A percentile compares a stretch with the other conserved stretches of the same genome.
These are phyloP conservation scores for Raphanus hybrid DNA, from an alignment of 441 rosid species.

Conservation along the genomic window DNA sequence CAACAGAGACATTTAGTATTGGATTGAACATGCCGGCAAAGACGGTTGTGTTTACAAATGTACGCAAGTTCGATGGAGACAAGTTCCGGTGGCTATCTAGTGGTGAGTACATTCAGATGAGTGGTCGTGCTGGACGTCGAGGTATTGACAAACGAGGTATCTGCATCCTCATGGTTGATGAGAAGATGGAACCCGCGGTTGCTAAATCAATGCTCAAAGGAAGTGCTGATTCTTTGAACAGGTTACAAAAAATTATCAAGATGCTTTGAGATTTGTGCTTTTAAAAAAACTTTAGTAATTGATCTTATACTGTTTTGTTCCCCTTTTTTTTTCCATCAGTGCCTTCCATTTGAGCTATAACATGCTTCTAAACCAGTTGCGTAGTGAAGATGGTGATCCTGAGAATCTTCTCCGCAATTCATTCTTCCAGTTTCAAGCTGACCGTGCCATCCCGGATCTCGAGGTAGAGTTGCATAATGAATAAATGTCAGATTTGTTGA, in stretches of 20 bases:
- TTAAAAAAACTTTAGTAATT: background rate
- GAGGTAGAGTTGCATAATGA: conserved; percentile 55
- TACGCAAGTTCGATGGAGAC: conserved; percentile 97
- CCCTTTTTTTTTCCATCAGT: conserved; percentile 48
- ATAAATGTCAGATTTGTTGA: conserved; percentile 6
- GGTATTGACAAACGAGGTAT: conserved; percentile 96
- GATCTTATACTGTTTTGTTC: conserved; percentile 19
- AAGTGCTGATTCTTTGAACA: conserved; percentile 95
- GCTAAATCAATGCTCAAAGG: conserved; percentile 98
- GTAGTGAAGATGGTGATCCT: conserved; percentile 95
- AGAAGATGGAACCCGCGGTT: conserved; percentile 94
- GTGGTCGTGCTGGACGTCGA: conserved; percentile 99
- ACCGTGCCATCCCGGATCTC: conserved; percentile 89
- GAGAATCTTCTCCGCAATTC: conserved; percentile 97
- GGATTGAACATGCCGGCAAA: conserved; percentile 99
- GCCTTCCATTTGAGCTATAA: conserved; percentile 98
- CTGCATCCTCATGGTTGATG: conserved; percentile 97
- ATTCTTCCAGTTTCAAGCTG: conserved; percentile 98
- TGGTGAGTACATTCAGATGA: conserved; percentile 99
- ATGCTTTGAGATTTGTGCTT: too few species aligned
- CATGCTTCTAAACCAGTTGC: conserved; percentile 97
- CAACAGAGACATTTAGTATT: conserved; percentile 99
- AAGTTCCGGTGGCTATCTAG: conserved; percentile 98
- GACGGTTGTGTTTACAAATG: conserved; percentile 98
- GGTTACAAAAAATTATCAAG: conserved; percentile 45